Evolutionary conservation across 768 basidiomycete species (phyloP).

Genomic region (Crassisporium funariophilum): DNA sequence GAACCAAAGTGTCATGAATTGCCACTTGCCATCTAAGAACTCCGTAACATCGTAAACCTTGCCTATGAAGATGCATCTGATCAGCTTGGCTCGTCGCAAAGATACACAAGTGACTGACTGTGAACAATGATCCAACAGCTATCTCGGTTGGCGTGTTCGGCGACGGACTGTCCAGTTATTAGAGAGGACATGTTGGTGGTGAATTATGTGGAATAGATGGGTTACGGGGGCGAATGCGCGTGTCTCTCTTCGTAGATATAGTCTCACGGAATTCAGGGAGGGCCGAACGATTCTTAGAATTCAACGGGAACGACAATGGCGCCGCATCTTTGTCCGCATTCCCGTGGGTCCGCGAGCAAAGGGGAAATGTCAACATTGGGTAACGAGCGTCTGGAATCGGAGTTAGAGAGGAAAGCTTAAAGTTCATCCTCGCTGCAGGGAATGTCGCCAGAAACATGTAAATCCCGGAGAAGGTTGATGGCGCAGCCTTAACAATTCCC

Average conservation of each 20-base stretch:
- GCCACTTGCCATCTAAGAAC: constrained; percentile 65
- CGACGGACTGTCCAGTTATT: constrained; percentile 31
- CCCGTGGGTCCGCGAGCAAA: constrained; percentile 14
- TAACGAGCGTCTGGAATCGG: constrained; percentile 12
- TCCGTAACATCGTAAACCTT: constrained; percentile 81
- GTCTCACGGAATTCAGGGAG: constrained; percentile 18
- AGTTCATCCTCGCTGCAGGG: not conserved
- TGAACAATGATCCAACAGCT: constrained; percentile 74
- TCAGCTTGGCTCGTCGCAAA: not conserved
- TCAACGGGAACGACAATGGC: constrained; percentile 11
- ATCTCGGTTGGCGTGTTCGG: constrained; percentile 32
- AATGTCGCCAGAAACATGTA: too few relatives aligned
- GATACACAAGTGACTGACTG: constrained; percentile 41
- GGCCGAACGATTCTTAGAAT: constrained; percentile 10
- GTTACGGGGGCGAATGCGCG: not conserved
- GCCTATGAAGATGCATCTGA: constrained; percentile 36
- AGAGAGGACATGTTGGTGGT: constrained; percentile 27
- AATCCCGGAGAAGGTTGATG: too few relatives aligned
- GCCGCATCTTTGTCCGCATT: constrained; percentile 14
- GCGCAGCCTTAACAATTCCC: too few relatives aligned
- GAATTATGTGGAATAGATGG: constrained; percentile 1
- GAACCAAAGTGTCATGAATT: not conserved
- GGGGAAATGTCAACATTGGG: not conserved
- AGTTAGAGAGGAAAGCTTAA: constrained; percentile 38
- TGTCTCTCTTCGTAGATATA: constrained; percentile 19